Conservation (phyloP, 345 rosid species). For the Citrus mangshanensis region DNA sequence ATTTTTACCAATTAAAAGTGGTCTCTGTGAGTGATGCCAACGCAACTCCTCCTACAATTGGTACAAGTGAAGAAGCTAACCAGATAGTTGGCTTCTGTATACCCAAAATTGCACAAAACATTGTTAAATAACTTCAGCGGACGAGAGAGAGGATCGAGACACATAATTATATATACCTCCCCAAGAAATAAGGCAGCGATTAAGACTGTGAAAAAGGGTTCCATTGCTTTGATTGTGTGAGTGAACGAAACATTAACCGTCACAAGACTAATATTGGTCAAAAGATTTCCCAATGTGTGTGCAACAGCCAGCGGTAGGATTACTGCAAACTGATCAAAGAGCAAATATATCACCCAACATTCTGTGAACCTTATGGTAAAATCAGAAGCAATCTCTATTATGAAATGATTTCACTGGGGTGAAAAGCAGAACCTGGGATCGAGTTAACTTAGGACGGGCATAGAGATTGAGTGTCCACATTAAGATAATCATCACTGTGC, state of each 20-base stretch:
- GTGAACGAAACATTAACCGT: slow-evolving; percentile 85
- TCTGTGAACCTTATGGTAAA: neutral
- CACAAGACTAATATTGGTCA: slow-evolving; percentile 78
- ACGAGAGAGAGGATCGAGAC: rapidly evolving
- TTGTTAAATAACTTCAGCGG: neutral
- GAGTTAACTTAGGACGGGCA: slow-evolving; percentile 53
- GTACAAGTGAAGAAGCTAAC: slow-evolving; percentile 59
- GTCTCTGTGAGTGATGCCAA: slow-evolving; percentile 79
- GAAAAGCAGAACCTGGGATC: slow-evolving; percentile 50
- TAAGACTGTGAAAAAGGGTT: slow-evolving; percentile 84
- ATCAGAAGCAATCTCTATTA: neutral
- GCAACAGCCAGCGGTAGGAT: slow-evolving; percentile 73
- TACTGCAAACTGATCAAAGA: slow-evolving; percentile 46
- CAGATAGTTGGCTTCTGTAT: slow-evolving; percentile 62
- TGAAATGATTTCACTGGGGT: neutral
- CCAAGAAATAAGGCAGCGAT: slow-evolving; percentile 62
- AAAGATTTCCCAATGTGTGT: slow-evolving; percentile 77
- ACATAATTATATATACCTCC: slow-evolving; percentile 40
- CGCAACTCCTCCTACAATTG: slow-evolving; percentile 82
- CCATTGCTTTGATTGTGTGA: slow-evolving; percentile 93
- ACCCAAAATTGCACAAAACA: slow-evolving; percentile 3
- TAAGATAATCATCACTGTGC: slow-evolving; percentile 45
- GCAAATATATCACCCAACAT: neutral
- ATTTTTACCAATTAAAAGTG: slow-evolving; percentile 73
- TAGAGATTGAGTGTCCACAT: slow-evolving; percentile 79